phyloP scores from a whole-genome alignment of 1,284 basidiomycete species.

The Ustilago cynodontis region DNA sequence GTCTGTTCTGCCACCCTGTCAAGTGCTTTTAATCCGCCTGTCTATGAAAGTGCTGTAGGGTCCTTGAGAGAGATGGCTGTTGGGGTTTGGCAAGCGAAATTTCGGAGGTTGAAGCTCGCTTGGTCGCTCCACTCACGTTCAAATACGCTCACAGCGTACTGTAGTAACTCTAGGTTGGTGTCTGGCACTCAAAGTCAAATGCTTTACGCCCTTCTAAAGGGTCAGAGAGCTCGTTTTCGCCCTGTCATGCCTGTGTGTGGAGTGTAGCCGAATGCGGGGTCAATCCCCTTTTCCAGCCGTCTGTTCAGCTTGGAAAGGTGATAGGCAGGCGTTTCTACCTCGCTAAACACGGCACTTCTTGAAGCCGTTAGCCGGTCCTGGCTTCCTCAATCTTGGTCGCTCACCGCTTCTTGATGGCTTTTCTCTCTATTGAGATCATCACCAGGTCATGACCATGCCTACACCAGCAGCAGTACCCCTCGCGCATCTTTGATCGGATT shows the following conservation, averaged over 20 bases:
- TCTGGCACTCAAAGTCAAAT: not conserved
- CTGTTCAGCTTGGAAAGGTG: not conserved
- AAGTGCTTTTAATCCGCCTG: not conserved
- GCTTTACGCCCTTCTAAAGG: not conserved
- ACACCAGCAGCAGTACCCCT: not conserved
- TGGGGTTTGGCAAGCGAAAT: not conserved
- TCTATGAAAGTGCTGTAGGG: not conserved
- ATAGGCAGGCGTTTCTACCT: not conserved
- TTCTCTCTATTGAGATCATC: not conserved
- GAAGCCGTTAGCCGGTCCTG: conserved; percentile 37
- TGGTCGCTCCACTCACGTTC: conserved; percentile 10
- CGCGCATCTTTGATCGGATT: not conserved
- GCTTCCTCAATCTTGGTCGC: conserved; percentile 13
- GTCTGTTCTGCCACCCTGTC: not conserved
- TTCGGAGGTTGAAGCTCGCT: conserved; percentile 40
- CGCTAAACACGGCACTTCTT: conserved; percentile 11
- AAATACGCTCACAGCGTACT: too few species aligned
- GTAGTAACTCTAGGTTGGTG: too few species aligned
- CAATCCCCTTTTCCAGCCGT: not conserved
- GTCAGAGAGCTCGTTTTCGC: not conserved
- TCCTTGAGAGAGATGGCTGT: not conserved
- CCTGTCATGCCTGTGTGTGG: not conserved
- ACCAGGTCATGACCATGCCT: not conserved
- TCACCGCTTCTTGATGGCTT: not conserved
- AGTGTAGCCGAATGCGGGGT: not conserved